These are phyloP conservation scores for Cornus suecica DNA, from an alignment of 148 eudicot genomes.

Conservation along the genomic window DNA sequence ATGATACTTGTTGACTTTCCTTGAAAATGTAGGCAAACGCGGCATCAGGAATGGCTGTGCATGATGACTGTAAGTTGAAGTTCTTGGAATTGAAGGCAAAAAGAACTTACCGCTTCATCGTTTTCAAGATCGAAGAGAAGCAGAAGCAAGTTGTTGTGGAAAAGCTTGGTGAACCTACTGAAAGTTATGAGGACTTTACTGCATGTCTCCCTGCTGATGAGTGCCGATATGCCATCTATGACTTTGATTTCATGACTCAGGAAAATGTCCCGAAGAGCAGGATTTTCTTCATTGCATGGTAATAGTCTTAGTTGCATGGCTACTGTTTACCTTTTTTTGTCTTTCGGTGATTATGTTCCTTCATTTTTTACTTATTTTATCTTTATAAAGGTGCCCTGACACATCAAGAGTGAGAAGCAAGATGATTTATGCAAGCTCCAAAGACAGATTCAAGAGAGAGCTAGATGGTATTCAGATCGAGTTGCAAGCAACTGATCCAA, in stretches of 20 bases:
- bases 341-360: background rate
- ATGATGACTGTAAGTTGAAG: conserved; percentile 37
- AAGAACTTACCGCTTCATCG: conserved; percentile 27
- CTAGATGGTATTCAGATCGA: conserved; percentile 35
- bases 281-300: conserved; percentile 38
- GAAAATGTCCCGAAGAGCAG: conserved; percentile 33
- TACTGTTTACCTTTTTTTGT: background rate
- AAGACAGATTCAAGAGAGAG: conserved; percentile 36
- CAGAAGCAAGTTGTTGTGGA: conserved; percentile 32
- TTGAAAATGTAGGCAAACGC: conserved; percentile 27
- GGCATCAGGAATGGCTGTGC: conserved; percentile 36
- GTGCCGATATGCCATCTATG: conserved; percentile 34
- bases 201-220: conserved; percentile 31
- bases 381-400: conserved; percentile 28
- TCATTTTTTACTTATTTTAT: background rate
- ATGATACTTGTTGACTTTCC: background rate
- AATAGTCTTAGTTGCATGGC: background rate
- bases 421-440: conserved; percentile 39
- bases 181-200: conserved; percentile 34
- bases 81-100: conserved; percentile 33
- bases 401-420: conserved; percentile 33
- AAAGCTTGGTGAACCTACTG: conserved; percentile 32
- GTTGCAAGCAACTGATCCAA: conserved; percentile 35
- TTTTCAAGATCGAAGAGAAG: conserved; percentile 32
- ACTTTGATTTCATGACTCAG: conserved; percentile 25